Percentiles rank a stretch among this genome's conserved stretches.
These are phyloP conservation scores for Solanum phureja DNA, from an alignment of 257 asterid genomes.

Conservation along the genomic window DNA sequence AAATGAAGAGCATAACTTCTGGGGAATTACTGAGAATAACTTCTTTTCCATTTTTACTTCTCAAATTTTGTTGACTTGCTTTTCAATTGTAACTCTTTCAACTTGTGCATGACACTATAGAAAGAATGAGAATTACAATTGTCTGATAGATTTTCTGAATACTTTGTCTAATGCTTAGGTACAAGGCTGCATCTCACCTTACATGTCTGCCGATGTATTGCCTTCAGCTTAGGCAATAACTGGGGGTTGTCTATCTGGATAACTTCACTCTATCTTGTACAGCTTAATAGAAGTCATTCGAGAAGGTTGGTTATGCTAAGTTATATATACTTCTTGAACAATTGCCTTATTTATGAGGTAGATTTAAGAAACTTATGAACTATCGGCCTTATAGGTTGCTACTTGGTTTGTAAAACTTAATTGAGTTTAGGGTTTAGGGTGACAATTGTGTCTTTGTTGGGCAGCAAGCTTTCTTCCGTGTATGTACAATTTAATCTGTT, in stretches of 20 bases:
- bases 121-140: background rate
- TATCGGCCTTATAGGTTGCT: background rate
- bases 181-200: constrained; percentile 77
- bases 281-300: background rate
- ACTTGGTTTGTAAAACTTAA: background rate
- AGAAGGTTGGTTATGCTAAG: background rate
- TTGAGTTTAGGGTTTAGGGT: background rate
- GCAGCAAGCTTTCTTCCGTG: background rate
- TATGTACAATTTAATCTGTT: background rate
- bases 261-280: background rate
- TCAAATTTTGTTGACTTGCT: background rate
- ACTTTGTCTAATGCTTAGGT: constrained; percentile 38
- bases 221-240: constrained; percentile 28
- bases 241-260: background rate
- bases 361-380: background rate
- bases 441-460: background rate
- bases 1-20: background rate
- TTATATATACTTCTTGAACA: background rate
- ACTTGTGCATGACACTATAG: background rate
- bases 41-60: background rate
- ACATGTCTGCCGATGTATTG: constrained; percentile 67
- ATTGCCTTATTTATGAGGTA: background rate
- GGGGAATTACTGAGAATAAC: background rate
- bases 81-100: background rate
- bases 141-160: background rate